Percentiles rank a stretch among this genome's conserved stretches.
Evolutionary conservation across 768 basidiomycete species (phyloP).

Genomic region (Brasilioporus rufonigricans): DNA sequence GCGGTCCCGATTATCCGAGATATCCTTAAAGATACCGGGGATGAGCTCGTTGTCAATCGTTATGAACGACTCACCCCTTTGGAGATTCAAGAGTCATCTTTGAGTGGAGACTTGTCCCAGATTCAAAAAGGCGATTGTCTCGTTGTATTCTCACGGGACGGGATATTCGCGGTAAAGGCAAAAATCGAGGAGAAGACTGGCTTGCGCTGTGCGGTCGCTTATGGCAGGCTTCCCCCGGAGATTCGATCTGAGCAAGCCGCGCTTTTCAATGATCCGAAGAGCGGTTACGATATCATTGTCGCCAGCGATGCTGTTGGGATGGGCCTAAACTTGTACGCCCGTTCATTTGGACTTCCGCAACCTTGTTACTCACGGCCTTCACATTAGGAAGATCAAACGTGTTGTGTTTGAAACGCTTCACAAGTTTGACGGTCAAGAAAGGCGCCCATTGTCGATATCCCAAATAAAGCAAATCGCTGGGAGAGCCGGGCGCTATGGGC

Average conservation of each 20-base stretch:
- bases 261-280: constrained; percentile 82
- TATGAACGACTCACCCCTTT: constrained; percentile 90
- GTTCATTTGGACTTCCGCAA: not conserved
- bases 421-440: constrained; percentile 59
- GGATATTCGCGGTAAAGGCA: constrained; percentile 77
- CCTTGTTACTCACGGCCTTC: not conserved
- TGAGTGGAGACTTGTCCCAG: constrained; percentile 57
- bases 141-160: constrained; percentile 76
- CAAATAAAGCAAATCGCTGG: constrained; percentile 95
- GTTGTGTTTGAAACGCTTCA: constrained; percentile 70
- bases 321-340: constrained; percentile 90
- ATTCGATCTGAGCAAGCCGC: constrained; percentile 88
- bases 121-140: constrained; percentile 86
- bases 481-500: constrained; percentile 85
- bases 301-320: constrained; percentile 96
- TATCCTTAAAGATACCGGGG: constrained; percentile 74
- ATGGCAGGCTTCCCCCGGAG: constrained; percentile 91
- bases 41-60: constrained; percentile 74
- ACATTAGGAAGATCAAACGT: constrained; percentile 81
- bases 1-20: constrained; percentile 76
- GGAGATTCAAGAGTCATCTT: constrained; percentile 58
- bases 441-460: constrained; percentile 56
- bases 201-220: constrained; percentile 86
- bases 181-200: constrained; percentile 68
- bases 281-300: constrained; percentile 85